Percentiles rank a stretch among this genome's conserved stretches.
phyloP scores from a whole-genome alignment of 169 alveolate genomes.

The Eimeria tenella region DNA sequence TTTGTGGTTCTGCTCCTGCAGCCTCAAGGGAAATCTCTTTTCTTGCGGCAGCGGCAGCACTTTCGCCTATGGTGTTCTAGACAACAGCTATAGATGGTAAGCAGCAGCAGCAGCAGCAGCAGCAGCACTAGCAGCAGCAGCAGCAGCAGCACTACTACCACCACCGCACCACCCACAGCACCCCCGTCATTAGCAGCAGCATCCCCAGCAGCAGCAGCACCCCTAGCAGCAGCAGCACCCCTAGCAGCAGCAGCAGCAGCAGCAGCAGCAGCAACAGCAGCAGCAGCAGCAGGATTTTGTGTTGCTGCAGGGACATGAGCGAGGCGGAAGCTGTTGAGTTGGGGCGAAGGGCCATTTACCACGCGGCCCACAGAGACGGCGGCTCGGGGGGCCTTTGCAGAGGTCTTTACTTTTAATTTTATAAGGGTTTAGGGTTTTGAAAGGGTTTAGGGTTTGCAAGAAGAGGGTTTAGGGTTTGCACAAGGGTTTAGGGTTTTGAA shows the following conservation, averaged over 20 bases:
- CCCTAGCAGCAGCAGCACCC: neutral
- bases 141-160: neutral
- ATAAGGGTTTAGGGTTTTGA: too few relatives aligned
- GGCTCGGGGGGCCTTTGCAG: conserved; percentile 99
- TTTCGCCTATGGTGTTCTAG: conserved; percentile 99
- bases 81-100: conserved; percentile 91
- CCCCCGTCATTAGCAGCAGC: neutral
- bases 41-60: conserved; percentile 86
- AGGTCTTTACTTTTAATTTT: too few relatives aligned
- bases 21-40: conserved; percentile 91
- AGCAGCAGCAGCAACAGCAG: conserved; percentile 11
- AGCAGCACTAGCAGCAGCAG: neutral
- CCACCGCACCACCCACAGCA: too few relatives aligned
- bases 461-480: too few relatives aligned
- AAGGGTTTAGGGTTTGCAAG: too few relatives aligned
- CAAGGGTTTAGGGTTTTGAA: too few relatives aligned
- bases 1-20: conserved; percentile 79
- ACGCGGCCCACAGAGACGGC: conserved; percentile 99
- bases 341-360: conserved; percentile 98
- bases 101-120: neutral
- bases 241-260: conserved; percentile 30
- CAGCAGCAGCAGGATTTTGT: neutral
- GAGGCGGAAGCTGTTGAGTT: conserved; percentile 98
- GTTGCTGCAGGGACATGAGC: conserved; percentile 90
- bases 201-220: neutral